Base-by-base conservation (phyloP, 169 alveolate genomes). In the Plasmodium ovale region DNA sequence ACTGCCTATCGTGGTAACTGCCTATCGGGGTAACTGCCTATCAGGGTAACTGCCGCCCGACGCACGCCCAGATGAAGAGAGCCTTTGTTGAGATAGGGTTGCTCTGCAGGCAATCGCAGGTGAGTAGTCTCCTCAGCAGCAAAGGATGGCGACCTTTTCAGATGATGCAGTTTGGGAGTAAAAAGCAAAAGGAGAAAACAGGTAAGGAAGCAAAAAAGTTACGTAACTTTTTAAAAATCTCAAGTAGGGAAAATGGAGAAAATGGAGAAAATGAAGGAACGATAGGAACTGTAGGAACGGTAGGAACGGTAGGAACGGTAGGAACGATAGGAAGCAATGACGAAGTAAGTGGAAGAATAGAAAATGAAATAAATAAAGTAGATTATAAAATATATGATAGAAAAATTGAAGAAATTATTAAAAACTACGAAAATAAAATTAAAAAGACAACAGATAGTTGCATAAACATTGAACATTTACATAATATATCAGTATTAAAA, bases 141-240 rank as follows among this genome's bases (percentile, higher is more conserved):
- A n/a, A 35, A 29, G 14, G 47, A 68, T 39, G 59, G 25, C 21
- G 33, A 37, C 21, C 16, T 67, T 67, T 35, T 56, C 88, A 74
- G 25, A 25, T 23, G 16, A 21, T 65, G 1, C n/a, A 42, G 21
- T 82, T 82, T 67, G 90, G 90, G n/a, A 82, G 90, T 16, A 82
- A 82, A 82, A 82, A 82, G 44, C 44, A 77, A 51, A 77, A 77
- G 42, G 90, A 82, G 35, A 82, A 82, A 68, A 44, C 25, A 31
- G 85, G 53, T 35, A 82, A 82, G 19, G 90, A 82, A 59, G 67
- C 82, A 33, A 82, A 82, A 49, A 82, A 82, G 25, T 14, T 82
- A 35, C 70, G 90, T 1, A 82, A 67, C 9, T 65, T 82, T 31
- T 68, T 82, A 25, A 82, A 82, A 82, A 82, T 82, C 6, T 82